Conservation (phyloP, 805 yeast genomes). For the Lachancea cidri region DNA sequence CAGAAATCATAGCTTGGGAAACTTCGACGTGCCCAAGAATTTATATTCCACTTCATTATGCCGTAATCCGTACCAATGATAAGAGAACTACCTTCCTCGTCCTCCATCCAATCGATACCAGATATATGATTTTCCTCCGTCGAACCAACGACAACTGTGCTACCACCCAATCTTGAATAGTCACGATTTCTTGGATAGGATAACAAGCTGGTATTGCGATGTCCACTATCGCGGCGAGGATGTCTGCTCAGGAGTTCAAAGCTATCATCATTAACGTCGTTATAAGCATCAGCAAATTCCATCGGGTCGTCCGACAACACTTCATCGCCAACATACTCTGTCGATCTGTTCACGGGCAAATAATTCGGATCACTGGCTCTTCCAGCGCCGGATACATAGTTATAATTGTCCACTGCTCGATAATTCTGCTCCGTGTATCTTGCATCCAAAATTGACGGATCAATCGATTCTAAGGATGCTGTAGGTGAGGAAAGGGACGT, state of each 20-base stretch:
- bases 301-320: not conserved
- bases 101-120: slow-evolving; percentile 57
- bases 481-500: slow-evolving; percentile 14
- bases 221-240: slow-evolving; percentile 1
- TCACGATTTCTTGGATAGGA: slow-evolving; percentile 3
- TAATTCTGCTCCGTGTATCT: slow-evolving; percentile 12
- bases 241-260: not conserved
- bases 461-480: slow-evolving; percentile 7
- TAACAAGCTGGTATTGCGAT: not conserved
- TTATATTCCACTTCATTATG: slow-evolving; percentile 62
- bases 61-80: slow-evolving; percentile 66
- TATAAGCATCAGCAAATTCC: slow-evolving; percentile 12
- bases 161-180: not conserved
- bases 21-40: slow-evolving; percentile 57
- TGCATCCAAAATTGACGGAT: slow-evolving; percentile 9
- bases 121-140: slow-evolving; percentile 45
- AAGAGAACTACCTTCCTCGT: slow-evolving; percentile 45
- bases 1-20: slow-evolving; percentile 50
- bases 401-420: slow-evolving; percentile 15
- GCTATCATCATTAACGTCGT: slow-evolving; percentile 10
- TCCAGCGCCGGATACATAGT: slow-evolving; percentile 4
- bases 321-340: not conserved
- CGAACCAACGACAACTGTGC: slow-evolving; percentile 10
- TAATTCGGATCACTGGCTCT: slow-evolving; percentile 2
- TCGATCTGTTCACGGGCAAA: not conserved